Evolutionary conservation across 192 early-diverging fungal genomes (phyloP).

Genomic region (Linnemannia schmuckeri): DNA sequence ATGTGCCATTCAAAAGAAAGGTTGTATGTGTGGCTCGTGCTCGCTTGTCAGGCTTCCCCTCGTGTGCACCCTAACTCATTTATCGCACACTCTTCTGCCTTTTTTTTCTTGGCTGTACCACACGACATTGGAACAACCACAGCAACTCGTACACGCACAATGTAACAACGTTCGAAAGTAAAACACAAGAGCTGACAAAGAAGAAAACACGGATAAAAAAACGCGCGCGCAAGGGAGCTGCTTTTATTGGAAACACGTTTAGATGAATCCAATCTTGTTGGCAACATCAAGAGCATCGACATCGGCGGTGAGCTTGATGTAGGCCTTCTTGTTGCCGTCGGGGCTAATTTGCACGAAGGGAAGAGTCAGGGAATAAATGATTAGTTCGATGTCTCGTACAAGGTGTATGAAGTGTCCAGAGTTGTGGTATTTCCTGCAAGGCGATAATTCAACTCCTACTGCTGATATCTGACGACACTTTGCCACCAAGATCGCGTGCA

Average conservation of each 20-base stretch:
- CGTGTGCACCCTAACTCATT: background rate
- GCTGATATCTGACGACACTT: too few relatives aligned
- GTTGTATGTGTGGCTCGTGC: background rate
- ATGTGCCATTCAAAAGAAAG: background rate
- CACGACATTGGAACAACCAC: background rate
- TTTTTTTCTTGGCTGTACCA: background rate
- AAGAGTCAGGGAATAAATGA: background rate
- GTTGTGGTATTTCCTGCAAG: background rate
- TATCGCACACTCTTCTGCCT: background rate
- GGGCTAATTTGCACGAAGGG: constrained; percentile 68
- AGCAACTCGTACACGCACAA: background rate
- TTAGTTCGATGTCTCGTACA: background rate
- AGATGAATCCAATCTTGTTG: constrained; percentile 82
- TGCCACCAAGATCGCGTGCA: too few relatives aligned
- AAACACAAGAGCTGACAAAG: background rate
- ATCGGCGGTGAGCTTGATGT: constrained; percentile 95
- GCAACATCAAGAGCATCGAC: constrained; percentile 99
- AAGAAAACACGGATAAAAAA: constrained; percentile 4
- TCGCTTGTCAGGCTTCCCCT: background rate
- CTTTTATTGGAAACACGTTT: constrained; percentile 52
- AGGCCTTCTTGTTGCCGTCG: constrained; percentile 98
- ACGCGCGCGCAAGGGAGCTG: background rate
- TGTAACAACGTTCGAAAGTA: background rate
- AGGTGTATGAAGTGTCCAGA: background rate
- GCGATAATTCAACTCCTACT: too few relatives aligned